phyloP scores from a whole-genome alignment of 768 basidiomycete genomes.

The Antrodiella citrinella region DNA sequence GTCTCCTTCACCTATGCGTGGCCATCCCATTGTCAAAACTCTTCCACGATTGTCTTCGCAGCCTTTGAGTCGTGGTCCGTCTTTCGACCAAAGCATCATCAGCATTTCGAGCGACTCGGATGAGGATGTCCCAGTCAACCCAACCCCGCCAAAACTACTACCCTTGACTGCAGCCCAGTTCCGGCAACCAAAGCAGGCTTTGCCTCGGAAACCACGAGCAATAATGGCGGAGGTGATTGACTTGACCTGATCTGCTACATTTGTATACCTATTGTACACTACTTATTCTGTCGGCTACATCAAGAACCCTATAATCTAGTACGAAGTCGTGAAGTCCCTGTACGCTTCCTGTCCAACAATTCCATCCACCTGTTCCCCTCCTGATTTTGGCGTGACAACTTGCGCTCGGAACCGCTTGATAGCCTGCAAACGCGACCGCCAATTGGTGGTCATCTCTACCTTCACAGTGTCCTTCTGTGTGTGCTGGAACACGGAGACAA shows the following conservation, averaged over 20 bases:
- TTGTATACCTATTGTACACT: background rate
- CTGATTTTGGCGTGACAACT: constrained; percentile 12
- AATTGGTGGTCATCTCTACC: constrained; percentile 82
- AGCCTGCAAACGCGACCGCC: constrained; percentile 72
- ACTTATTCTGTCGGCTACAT: background rate
- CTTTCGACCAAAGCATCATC: constrained; percentile 21
- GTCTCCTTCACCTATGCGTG: constrained; percentile 18
- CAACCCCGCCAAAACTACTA: too few relatives aligned
- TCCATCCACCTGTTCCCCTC: constrained; percentile 16
- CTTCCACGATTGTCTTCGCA: too few relatives aligned
- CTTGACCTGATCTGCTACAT: background rate
- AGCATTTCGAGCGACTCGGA: constrained; percentile 35
- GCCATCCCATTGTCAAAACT: too few relatives aligned
- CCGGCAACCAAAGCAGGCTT: too few relatives aligned
- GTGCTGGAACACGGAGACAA: constrained; percentile 72
- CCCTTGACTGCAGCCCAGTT: too few relatives aligned
- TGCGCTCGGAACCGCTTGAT: constrained; percentile 57
- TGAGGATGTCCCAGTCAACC: background rate
- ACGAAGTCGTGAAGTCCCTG: constrained; percentile 24
- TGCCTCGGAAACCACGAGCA: too few relatives aligned
- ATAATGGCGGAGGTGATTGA: background rate
- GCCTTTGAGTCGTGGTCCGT: too few relatives aligned
- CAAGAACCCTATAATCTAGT: constrained; percentile 7
- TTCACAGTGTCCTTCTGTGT: constrained; percentile 64
- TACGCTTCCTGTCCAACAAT: constrained; percentile 22